Conservation (phyloP, 139 green algal species). For the Picochlorum sp. region DNA sequence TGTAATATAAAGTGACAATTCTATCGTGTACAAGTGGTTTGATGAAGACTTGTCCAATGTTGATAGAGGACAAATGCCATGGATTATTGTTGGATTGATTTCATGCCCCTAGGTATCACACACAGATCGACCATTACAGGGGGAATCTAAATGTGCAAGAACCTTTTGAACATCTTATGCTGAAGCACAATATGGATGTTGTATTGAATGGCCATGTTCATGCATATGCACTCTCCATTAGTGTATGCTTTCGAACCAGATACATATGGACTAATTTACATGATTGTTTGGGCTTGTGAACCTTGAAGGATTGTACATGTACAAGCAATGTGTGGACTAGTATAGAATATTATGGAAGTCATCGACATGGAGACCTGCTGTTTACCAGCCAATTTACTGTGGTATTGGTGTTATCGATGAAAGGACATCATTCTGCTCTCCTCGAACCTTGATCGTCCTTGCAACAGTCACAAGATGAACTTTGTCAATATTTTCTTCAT, state of each 20-base stretch:
- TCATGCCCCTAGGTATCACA: conserved; percentile 56
- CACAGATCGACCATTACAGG: not conserved
- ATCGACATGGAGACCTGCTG: not conserved
- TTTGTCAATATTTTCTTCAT: not conserved
- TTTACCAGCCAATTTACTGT: conserved; percentile 1
- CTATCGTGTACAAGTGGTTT: conserved; percentile 58
- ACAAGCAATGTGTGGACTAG: not conserved
- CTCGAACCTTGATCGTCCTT: conserved; percentile 10
- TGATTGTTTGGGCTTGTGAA: not conserved
- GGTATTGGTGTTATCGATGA: not conserved
- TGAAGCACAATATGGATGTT: conserved; percentile 51
- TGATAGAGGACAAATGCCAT: conserved; percentile 55
- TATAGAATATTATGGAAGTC: not conserved
- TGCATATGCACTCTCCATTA: not conserved
- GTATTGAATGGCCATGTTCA: conserved; percentile 36
- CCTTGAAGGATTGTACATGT: not conserved
- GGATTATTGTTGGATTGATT: conserved; percentile 58
- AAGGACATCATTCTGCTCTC: not conserved
- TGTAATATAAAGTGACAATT: conserved; percentile 23
- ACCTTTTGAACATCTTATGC: conserved; percentile 50
- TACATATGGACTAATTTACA: not conserved
- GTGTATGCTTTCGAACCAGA: not conserved
- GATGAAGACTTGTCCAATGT: conserved; percentile 51
- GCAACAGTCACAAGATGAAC: conserved; percentile 14
- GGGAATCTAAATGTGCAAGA: conserved; percentile 10